These are phyloP conservation scores for Trichodelitschia bisporula DNA, from an alignment of 495 filamentous ascomycete genomes.

Conservation along the genomic window DNA sequence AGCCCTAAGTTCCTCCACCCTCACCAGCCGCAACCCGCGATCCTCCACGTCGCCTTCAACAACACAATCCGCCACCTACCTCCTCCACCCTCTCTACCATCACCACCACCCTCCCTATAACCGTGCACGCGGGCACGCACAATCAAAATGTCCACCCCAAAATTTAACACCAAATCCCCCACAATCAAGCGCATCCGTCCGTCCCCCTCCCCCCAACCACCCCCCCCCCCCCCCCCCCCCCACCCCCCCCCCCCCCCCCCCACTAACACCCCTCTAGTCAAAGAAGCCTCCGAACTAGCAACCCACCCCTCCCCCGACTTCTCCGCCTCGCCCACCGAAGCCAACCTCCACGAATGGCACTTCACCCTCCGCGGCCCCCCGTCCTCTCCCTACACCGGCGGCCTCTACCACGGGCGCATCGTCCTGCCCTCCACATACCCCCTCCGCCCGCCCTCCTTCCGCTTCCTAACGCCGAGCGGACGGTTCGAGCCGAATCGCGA, in stretches of 20 bases:
- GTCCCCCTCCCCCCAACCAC: constrained; percentile 3
- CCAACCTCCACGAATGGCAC: constrained; percentile 96
- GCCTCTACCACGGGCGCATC: constrained; percentile 92
- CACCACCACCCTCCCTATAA: too few species aligned
- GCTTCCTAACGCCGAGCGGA: constrained; percentile 77
- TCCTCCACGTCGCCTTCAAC: too few species aligned
- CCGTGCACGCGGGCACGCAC: too few species aligned
- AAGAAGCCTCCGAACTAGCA: constrained; percentile 69
- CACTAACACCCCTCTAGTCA: constrained; percentile 24
- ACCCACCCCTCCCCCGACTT: constrained; percentile 55
- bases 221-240: constrained; percentile 2
- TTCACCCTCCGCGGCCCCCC: constrained; percentile 91
- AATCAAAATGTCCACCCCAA: constrained; percentile 17
- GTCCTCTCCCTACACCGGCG: constrained; percentile 43
- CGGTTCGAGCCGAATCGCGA: constrained; percentile 94
- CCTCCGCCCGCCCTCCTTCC: constrained; percentile 70
- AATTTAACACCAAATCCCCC: constrained; percentile 53
- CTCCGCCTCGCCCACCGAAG: constrained; percentile 55
- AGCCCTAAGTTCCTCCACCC: too few species aligned
- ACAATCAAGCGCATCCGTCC: constrained; percentile 57
- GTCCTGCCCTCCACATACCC: constrained; percentile 73
- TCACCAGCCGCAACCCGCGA: too few species aligned
- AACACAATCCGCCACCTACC: too few species aligned
- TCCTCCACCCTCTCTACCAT: too few species aligned
- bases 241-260: constrained; percentile 1